Percentiles rank a stretch among this genome's conserved stretches.
Evolutionary conservation across 2,329 filamentous ascomycete species (phyloP).

Genomic region (Hymenoscyphus repandus): DNA sequence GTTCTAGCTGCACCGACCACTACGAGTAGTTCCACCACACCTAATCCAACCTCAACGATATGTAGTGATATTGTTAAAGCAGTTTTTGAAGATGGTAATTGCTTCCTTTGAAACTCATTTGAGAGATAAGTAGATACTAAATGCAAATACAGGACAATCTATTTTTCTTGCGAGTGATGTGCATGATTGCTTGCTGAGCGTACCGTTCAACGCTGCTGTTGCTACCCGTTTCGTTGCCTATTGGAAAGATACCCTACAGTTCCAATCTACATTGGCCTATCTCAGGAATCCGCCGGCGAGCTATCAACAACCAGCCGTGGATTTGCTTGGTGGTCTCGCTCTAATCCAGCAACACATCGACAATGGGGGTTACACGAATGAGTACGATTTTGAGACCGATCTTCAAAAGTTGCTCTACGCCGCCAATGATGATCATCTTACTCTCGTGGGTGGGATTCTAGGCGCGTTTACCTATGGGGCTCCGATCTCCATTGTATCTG

Average conservation of each 20-base stretch:
- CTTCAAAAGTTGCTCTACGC: conserved; percentile 44
- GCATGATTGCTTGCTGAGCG: conserved; percentile 38
- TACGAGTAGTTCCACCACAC: background rate
- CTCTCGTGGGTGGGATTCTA: conserved; percentile 46
- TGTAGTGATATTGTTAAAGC: conserved; percentile 6
- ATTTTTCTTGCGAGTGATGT: conserved; percentile 22
- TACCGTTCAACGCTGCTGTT: conserved; percentile 41
- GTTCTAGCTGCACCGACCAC: background rate
- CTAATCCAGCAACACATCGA: conserved; percentile 38
- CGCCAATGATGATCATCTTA: conserved; percentile 61
- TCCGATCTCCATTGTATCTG: conserved; percentile 47
- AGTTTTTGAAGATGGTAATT: background rate
- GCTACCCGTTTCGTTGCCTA: conserved; percentile 40
- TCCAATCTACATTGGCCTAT: conserved; percentile 25
- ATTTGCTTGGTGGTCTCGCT: conserved; percentile 41
- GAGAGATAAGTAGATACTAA: background rate
- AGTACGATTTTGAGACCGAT: conserved; percentile 51
- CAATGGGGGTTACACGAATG: conserved; percentile 39
- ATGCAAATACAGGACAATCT: background rate
- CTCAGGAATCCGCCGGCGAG: conserved; percentile 45
- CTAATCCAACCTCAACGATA: conserved; percentile 2
- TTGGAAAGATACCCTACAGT: conserved; percentile 37
- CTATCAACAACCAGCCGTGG: conserved; percentile 44
- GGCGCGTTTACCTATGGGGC: conserved; percentile 45
- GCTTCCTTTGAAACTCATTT: background rate